Percentiles rank a stretch among this genome's conserved stretches.
Evolutionary conservation across 768 basidiomycete genomes (phyloP).

Genomic region (Trametes cubensis): DNA sequence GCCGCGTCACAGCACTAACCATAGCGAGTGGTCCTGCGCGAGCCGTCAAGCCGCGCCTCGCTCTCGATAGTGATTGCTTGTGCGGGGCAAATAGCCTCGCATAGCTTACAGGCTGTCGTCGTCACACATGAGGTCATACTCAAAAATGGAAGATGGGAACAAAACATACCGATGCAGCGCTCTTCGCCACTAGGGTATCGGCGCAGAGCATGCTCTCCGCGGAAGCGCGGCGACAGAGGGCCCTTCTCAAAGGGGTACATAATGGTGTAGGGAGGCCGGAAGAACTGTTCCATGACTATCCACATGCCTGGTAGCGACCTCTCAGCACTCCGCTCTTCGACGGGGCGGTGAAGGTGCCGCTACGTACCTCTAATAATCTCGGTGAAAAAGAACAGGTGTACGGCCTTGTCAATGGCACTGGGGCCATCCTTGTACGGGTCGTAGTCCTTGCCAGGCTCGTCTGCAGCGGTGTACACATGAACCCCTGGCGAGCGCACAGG

Average conservation of each 20-base stretch:
- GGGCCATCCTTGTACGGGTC: slow-evolving; percentile 80
- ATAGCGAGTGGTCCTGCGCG: slow-evolving; percentile 96
- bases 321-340: slow-evolving; percentile 22
- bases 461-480: slow-evolving; percentile 39
- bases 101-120: slow-evolving; percentile 91
- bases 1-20: slow-evolving; percentile 46
- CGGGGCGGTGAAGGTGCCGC: neutral
- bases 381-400: slow-evolving; percentile 97
- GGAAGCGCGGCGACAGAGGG: slow-evolving; percentile 94
- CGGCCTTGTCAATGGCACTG: slow-evolving; percentile 93
- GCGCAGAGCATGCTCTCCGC: slow-evolving; percentile 96
- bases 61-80: slow-evolving; percentile 99
- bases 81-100: slow-evolving; percentile 98
- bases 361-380: slow-evolving; percentile 91
- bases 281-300: slow-evolving; percentile 91
- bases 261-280: slow-evolving; percentile 96
- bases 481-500: slow-evolving; percentile 15
- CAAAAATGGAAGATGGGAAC: neutral
- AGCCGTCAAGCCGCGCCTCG: slow-evolving; percentile 93
- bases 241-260: slow-evolving; percentile 99
- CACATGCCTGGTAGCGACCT: slow-evolving; percentile 77
- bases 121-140: slow-evolving; percentile 8
- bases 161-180: slow-evolving; percentile 88
- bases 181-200: slow-evolving; percentile 98
- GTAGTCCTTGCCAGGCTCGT: slow-evolving; percentile 53